Percentiles rank a stretch among this genome's conserved stretches.
These are phyloP conservation scores for Extremus antarcticus DNA, from an alignment of 495 filamentous ascomycete species.

Conservation along the genomic window DNA sequence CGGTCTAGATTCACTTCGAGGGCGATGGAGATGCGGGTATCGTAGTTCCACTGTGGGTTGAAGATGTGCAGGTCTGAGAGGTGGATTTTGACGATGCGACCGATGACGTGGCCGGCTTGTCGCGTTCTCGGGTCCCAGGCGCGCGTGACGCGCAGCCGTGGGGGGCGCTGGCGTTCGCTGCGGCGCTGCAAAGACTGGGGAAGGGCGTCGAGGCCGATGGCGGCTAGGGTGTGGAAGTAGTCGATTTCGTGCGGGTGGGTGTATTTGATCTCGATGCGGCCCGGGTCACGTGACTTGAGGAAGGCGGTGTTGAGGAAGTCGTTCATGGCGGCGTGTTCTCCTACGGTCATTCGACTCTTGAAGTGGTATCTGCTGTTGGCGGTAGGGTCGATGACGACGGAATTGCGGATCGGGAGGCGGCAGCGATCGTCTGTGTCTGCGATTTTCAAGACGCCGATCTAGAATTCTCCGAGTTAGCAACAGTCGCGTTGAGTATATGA, in stretches of 20 bases:
- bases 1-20: slow-evolving; percentile 67
- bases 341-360: slow-evolving; percentile 75
- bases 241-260: slow-evolving; percentile 71
- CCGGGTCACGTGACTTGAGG: slow-evolving; percentile 30
- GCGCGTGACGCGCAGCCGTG: slow-evolving; percentile 70
- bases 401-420: slow-evolving; percentile 49
- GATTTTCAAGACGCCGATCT: slow-evolving; percentile 70
- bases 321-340: slow-evolving; percentile 69
- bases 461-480: too few species aligned
- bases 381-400: slow-evolving; percentile 50
- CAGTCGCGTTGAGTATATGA: too few species aligned
- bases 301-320: slow-evolving; percentile 65
- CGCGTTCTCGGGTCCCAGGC: slow-evolving; percentile 50
- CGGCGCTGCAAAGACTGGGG: slow-evolving; percentile 29
- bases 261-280: slow-evolving; percentile 64
- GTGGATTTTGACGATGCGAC: slow-evolving; percentile 79
- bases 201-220: slow-evolving; percentile 39
- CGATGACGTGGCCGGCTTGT: slow-evolving; percentile 55
- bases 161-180: slow-evolving; percentile 40
- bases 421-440: slow-evolving; percentile 57
- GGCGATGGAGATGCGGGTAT: slow-evolving; percentile 82
- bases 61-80: slow-evolving; percentile 75
- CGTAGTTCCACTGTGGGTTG: slow-evolving; percentile 59
- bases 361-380: slow-evolving; percentile 47
- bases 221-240: slow-evolving; percentile 66